Base-by-base conservation (phyloP, 2,329 filamentous ascomycete genomes). In the Westerdykella aurantiaca region DNA sequence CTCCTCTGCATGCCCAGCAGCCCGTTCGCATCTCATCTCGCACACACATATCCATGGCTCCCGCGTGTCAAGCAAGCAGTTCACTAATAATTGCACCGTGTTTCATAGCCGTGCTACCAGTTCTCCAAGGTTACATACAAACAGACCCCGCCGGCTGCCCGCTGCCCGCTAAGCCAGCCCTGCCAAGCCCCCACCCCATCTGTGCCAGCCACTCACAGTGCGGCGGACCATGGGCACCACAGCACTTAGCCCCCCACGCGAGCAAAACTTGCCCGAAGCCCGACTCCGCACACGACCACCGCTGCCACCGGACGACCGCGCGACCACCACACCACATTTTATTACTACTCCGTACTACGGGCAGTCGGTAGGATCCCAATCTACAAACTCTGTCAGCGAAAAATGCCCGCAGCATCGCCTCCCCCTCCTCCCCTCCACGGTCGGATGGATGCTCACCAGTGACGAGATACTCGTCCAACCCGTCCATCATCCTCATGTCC, bases 381-480 rank as follows among this genome's bases (percentile, higher is more conserved):
- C 69, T 70, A 51, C 34, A 41, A 45, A 34, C 41, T 41, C 38
- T 21, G 34, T 42, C 34, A 42, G 41, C 34, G 21, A 6, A 29
- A 18, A 37, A 22, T 21, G 21, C 7, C 29, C 31, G 33, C 33
- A 14, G 14, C 16, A 39, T 34, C 22, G 46, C 21, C 4, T 21
- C 18, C 18, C 6, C 18, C 18, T 21, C 6, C 6, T 6, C 6
- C 6, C 18, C 6, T 21, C 6, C 18, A 35, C 5, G n/a, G 42
- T 41, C 18, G 33, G 35, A 18, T 31, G 33, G 35, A 18, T 31
- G 18, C 35, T 34, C 37, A 22, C 59, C 60, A 2, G 84, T 88
- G 1, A 88, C 83, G 21, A 89, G 71, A 56, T 80, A 76, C 68
- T 90, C 85, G 62, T 89, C 84, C 40, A 88, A 67, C 0, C 56